These are phyloP conservation scores for Dictyostelium purpureum DNA, from an alignment of 78 protist genomes.

Conservation along the genomic window DNA sequence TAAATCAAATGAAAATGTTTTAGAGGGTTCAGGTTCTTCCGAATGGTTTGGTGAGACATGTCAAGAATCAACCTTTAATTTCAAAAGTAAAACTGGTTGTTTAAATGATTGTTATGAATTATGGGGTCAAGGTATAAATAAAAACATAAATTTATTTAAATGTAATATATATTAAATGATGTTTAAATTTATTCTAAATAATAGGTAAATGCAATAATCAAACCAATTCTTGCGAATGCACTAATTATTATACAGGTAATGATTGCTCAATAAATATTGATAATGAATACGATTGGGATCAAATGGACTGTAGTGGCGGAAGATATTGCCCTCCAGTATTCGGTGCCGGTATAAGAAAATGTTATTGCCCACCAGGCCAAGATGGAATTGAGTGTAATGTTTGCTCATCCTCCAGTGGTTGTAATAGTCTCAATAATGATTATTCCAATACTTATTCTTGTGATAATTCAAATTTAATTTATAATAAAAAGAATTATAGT, in stretches of 20 bases:
- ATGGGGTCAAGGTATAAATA: slow-evolving; percentile 70
- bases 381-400: slow-evolving; percentile 14
- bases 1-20: neutral
- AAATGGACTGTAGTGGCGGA: slow-evolving; percentile 7
- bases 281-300: neutral
- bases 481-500: neutral
- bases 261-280: slow-evolving; percentile 8
- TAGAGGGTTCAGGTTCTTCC: neutral
- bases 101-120: slow-evolving; percentile 4
- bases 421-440: neutral
- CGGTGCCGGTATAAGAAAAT: neutral
- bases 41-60: slow-evolving; percentile 9
- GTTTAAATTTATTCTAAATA: too few species aligned
- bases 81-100: neutral
- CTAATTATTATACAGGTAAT: neutral
- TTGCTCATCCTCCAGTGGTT: neutral
- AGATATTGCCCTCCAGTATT: slow-evolving; percentile 31
- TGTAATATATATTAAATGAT: too few species aligned
- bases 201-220: neutral
- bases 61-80: slow-evolving; percentile 15
- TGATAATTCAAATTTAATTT: neutral
- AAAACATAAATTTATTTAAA: too few species aligned
- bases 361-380: neutral
- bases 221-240: slow-evolving; percentile 1
- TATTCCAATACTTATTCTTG: neutral